Evolutionary conservation across 495 filamentous ascomycete genomes (phyloP).

Genomic region (Podospora comata): DNA sequence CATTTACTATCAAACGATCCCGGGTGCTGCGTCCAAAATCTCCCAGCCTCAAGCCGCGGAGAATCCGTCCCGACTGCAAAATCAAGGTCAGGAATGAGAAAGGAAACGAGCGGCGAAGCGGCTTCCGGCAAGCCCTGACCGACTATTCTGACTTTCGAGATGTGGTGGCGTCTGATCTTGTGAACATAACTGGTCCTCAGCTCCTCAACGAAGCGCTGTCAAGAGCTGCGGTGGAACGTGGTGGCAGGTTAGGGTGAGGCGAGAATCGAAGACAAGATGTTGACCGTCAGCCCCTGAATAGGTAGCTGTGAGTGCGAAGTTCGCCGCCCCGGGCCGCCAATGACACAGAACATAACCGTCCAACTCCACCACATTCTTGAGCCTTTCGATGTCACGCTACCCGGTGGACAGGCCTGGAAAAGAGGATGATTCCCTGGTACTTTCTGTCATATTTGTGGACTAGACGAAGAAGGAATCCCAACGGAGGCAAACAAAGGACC

Average conservation of each 20-base stretch:
- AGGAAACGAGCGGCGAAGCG: constrained; percentile 2
- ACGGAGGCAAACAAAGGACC: neutral
- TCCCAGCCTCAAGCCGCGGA: neutral
- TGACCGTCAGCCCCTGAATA: neutral
- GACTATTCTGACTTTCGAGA: neutral
- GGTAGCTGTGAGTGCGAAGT: neutral
- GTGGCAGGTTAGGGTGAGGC: neutral
- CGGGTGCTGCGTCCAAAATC: neutral
- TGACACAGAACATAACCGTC: neutral
- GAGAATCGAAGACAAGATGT: neutral
- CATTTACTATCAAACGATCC: neutral
- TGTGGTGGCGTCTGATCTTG: neutral
- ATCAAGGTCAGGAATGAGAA: neutral
- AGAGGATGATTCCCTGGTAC: too few species aligned
- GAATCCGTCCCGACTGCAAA: neutral
- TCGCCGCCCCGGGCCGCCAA: neutral
- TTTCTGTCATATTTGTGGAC: too few species aligned
- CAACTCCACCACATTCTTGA: too few species aligned
- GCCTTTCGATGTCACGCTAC: too few species aligned
- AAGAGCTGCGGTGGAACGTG: neutral
- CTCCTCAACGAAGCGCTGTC: neutral
- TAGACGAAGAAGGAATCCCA: too few species aligned
- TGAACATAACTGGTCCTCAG: neutral
- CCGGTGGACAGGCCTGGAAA: too few species aligned
- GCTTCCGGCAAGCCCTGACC: neutral